Evolutionary conservation across 83 land plant species (phyloP).

Genomic region (Picea abies): DNA sequence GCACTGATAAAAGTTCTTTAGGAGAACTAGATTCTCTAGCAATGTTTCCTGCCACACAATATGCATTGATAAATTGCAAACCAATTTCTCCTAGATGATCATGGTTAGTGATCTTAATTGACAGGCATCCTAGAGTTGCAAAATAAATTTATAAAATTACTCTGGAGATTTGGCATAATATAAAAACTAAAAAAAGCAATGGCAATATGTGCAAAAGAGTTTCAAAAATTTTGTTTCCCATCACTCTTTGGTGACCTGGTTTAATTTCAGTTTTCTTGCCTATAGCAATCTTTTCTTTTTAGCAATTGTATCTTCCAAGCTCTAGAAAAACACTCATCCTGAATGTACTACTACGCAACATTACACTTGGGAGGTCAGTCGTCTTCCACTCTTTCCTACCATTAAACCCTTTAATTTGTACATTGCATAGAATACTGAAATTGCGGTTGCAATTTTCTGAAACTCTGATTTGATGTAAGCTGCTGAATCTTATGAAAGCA

Average conservation of each 20-base stretch:
- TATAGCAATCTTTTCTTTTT: not conserved
- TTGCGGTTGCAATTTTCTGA: not conserved
- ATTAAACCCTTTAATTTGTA: not conserved
- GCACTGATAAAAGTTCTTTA: not conserved
- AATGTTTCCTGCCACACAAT: not conserved
- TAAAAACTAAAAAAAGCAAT: not conserved
- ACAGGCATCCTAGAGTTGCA: not conserved
- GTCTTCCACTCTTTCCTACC: not conserved
- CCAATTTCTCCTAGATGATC: not conserved
- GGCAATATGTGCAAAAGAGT: not conserved
- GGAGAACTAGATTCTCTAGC: not conserved
- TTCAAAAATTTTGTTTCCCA: not conserved
- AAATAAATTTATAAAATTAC: not conserved
- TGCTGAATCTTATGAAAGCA: too few relatives aligned
- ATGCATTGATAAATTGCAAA: not conserved
- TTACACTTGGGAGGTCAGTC: not conserved
- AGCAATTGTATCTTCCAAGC: not conserved
- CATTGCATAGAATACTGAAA: not conserved
- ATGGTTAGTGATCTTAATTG: not conserved
- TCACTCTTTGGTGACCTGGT: not conserved
- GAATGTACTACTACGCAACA: not conserved
- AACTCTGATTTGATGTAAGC: not conserved
- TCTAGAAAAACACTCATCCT: not conserved
- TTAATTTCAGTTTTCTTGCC: not conserved
- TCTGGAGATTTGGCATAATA: not conserved